A percentile compares a stretch with the other conserved stretches of the same genome.
Conservation (phyloP, 106 monocot genomes). For the Apostasia shenzhenica region DNA sequence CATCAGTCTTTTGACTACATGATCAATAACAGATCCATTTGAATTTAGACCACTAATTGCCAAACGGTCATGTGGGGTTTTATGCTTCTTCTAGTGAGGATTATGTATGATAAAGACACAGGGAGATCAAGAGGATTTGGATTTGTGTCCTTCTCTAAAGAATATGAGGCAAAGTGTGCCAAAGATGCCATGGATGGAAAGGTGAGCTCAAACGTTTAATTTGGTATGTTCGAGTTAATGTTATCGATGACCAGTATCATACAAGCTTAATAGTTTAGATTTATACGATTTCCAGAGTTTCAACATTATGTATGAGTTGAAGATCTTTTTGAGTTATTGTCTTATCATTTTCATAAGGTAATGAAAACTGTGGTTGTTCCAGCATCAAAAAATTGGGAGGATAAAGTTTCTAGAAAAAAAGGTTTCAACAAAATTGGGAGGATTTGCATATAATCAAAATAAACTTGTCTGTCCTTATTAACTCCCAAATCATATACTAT, state of each 20-base stretch:
- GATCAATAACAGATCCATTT: too few relatives aligned
- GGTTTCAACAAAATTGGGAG: too few relatives aligned
- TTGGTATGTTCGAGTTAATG: too few relatives aligned
- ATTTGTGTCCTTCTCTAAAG: conserved; percentile 60
- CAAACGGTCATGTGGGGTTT: not conserved
- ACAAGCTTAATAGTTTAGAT: not conserved
- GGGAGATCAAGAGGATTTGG: conserved; percentile 96
- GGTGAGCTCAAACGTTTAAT: conserved; percentile 17
- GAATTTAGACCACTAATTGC: too few relatives aligned
- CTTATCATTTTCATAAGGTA: not conserved
- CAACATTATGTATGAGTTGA: not conserved
- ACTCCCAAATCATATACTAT: too few relatives aligned
- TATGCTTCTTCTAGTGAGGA: conserved; percentile 46
- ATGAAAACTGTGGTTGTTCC: not conserved
- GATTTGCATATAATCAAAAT: too few relatives aligned
- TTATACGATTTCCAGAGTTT: not conserved
- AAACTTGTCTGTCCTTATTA: too few relatives aligned
- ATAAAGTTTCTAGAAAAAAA: too few relatives aligned
- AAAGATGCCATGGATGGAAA: conserved; percentile 97
- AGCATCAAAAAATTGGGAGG: too few relatives aligned
- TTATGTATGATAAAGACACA: conserved; percentile 84
- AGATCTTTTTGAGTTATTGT: not conserved
- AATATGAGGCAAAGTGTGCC: conserved; percentile 54
- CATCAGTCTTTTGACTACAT: too few relatives aligned
- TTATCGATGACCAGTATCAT: too few relatives aligned